Base-by-base conservation (phyloP, 75 land plant species). In the Azolla pinnata region DNA sequence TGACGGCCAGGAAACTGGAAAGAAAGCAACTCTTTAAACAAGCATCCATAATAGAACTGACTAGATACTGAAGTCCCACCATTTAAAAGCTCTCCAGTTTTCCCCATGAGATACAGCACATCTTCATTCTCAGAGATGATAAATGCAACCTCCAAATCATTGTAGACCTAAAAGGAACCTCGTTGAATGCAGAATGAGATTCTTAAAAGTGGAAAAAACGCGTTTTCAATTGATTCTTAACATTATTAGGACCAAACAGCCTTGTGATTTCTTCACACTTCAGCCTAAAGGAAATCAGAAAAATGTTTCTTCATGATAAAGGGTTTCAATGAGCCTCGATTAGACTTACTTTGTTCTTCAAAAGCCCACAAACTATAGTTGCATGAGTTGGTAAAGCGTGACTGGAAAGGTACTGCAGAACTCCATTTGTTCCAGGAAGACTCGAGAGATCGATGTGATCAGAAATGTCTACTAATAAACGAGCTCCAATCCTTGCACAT, bases 81-180 rank as follows among this genome's bases (percentile, higher is more conserved):
- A 56, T 86, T 78, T 29, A 90, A 53, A 25, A 93, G 46, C 54
- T 89, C 90, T 42, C 83, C 90, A 3, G 85, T 79, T 50, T 77
- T 79, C 18, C 88, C 83, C 65, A 93, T 59, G n/a, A 86, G 78
- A 24, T 71, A 69, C 31, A 69, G 71, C 9, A 93, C 70, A n/a
- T 65, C 59, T 33, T 80, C 65, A 31, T 86, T 88, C 61, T 93
- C 98, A 23, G 96, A 89, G 28, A 93, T 81, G 4, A 93, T 62
- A 67, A 93, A 93, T 32, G 90, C 98, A 25, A 93, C 96, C 69
- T 93, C 98, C 63, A 93, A 67, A 70, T 93, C 98, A 31, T 81
- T 71, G 66, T 93, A 93, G 53, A 93, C 98, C 98, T 93, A 82
- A 33, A n/a, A n/a, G n/a, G n/a, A n/a, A n/a, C n/a, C n/a, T n/a